Conservation (phyloP, 768 basidiomycete genomes). For the Boletus pseudo-olivaceus region DNA sequence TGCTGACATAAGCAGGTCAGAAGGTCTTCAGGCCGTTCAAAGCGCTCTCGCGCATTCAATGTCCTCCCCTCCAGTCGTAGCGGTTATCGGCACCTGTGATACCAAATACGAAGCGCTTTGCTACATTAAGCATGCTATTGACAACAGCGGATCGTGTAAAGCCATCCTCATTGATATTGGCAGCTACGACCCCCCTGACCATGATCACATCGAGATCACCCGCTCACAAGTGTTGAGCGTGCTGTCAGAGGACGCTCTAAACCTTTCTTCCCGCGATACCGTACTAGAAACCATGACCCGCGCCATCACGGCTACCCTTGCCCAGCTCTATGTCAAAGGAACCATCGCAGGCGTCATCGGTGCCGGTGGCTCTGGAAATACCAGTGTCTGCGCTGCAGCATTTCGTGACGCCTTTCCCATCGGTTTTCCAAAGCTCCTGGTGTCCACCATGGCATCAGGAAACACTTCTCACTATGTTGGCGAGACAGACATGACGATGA, state of each 20-base stretch:
- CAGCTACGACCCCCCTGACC: conserved; percentile 12
- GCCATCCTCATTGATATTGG: conserved; percentile 30
- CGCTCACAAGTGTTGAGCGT: conserved; percentile 18
- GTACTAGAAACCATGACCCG: conserved; percentile 17
- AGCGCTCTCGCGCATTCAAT: neutral
- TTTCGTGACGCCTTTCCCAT: conserved; percentile 24
- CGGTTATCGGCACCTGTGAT: conserved; percentile 29
- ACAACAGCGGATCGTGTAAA: conserved; percentile 10
- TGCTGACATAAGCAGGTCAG: conserved; percentile 20
- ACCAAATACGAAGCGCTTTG: conserved; percentile 24
- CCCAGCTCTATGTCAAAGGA: conserved; percentile 7
- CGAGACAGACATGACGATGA: conserved; percentile 32
- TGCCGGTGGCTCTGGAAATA: conserved; percentile 27
- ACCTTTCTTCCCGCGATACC: conserved; percentile 7
- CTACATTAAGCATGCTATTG: conserved; percentile 20
- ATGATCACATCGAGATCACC: conserved; percentile 18
- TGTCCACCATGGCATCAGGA: conserved; percentile 33
- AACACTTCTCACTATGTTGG: conserved; percentile 26
- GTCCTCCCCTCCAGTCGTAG: conserved; percentile 15
- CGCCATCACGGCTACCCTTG: conserved; percentile 17
- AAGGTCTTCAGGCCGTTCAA: neutral
- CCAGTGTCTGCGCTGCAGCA: conserved; percentile 20
- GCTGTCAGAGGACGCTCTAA: neutral
- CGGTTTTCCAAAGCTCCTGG: conserved; percentile 29
- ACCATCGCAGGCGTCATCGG: conserved; percentile 20